A percentile compares a stretch with the other conserved stretches of the same genome.
These are phyloP conservation scores for Dimocarpus longan DNA, from an alignment of 345 rosid genomes.

Conservation along the genomic window DNA sequence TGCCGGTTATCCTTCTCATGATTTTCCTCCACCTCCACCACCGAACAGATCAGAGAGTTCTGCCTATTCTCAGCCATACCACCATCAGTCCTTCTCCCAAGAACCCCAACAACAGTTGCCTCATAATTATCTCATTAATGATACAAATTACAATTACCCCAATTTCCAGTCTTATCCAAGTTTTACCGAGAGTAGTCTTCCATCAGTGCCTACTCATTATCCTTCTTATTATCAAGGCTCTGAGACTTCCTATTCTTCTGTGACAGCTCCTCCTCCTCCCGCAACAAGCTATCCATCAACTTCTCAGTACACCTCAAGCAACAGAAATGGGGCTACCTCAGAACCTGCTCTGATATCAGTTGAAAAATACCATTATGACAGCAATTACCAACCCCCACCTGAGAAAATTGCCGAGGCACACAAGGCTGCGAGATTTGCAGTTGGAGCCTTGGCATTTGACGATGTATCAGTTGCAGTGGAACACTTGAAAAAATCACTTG, in stretches of 20 bases:
- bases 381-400: slow-evolving; percentile 83
- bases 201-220: slow-evolving; percentile 62
- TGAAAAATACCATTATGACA: slow-evolving; percentile 66
- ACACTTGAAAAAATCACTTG: slow-evolving; percentile 76
- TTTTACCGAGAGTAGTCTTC: slow-evolving; percentile 76
- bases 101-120: slow-evolving; percentile 61
- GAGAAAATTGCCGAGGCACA: slow-evolving; percentile 92
- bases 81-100: slow-evolving; percentile 57
- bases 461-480: slow-evolving; percentile 89
- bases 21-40: slow-evolving; percentile 58
- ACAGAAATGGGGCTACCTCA: slow-evolving; percentile 43
- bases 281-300: slow-evolving; percentile 52
- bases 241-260: slow-evolving; percentile 58
- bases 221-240: slow-evolving; percentile 72
- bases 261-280: slow-evolving; percentile 63
- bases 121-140: slow-evolving; percentile 59
- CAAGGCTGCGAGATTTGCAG: slow-evolving; percentile 98
- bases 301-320: slow-evolving; percentile 52
- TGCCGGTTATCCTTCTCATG: slow-evolving; percentile 54
- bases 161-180: slow-evolving; percentile 93
- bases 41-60: slow-evolving; percentile 42
- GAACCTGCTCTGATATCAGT: slow-evolving; percentile 48
- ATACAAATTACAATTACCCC: slow-evolving; percentile 53
- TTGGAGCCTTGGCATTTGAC: slow-evolving; percentile 95
- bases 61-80: slow-evolving; percentile 54